Conservation (phyloP, 805 yeast species). For the Jamesozyma hellenica region DNA sequence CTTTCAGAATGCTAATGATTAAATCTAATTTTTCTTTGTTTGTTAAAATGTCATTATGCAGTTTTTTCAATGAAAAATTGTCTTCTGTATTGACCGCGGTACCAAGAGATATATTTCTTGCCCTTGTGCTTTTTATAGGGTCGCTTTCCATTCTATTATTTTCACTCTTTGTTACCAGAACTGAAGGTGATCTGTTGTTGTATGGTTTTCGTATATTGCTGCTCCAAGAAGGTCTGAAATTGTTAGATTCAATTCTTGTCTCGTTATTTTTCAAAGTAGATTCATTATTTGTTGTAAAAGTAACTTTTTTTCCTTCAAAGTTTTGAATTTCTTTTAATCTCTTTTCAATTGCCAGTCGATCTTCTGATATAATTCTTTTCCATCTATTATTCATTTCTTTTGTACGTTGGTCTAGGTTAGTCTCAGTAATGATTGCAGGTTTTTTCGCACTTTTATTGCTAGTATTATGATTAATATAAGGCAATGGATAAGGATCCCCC, state of each 20-base stretch:
- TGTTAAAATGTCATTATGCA: slow-evolving; percentile 13
- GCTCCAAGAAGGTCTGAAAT: neutral
- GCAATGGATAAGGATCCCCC: slow-evolving; percentile 34
- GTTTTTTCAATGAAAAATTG: slow-evolving; percentile 1
- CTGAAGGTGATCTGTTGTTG: neutral
- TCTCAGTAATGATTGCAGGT: slow-evolving; percentile 1
- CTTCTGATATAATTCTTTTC: slow-evolving; percentile 10
- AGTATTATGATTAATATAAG: slow-evolving; percentile 18
- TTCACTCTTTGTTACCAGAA: neutral
- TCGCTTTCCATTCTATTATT: neutral
- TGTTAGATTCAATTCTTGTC: neutral
- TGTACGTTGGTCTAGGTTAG: slow-evolving; percentile 6
- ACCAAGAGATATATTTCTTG: neutral
- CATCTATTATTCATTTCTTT: slow-evolving; percentile 11
- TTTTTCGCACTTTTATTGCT: neutral
- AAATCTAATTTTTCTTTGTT: slow-evolving; percentile 22
- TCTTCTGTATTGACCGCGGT: neutral
- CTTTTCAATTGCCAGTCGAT: slow-evolving; percentile 10
- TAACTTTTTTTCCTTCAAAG: neutral
- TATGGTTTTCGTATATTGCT: too few relatives aligned
- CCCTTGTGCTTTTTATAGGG: neutral
- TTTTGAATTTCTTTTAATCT: slow-evolving; percentile 9
- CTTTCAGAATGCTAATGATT: slow-evolving; percentile 10
- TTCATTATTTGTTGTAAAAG: too few relatives aligned
- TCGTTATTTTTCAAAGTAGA: too few relatives aligned